phyloP scores from a whole-genome alignment of 768 basidiomycete genomes.

The Lentinula aciculospora region DNA sequence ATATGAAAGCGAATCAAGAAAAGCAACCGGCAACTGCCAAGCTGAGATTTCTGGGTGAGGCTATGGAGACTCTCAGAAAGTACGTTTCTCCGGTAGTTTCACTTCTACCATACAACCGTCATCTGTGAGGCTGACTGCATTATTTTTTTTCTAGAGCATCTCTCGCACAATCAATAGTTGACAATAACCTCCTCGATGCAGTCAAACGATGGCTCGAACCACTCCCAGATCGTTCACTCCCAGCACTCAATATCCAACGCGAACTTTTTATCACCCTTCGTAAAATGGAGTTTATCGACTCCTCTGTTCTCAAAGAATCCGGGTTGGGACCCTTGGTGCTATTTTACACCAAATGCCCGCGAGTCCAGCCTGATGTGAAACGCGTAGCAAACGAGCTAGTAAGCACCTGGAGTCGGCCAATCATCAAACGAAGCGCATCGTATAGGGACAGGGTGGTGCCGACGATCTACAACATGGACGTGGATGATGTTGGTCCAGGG shows the following conservation, averaged over 20 bases:
- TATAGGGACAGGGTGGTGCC: constrained; percentile 74
- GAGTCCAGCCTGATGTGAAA: constrained; percentile 76
- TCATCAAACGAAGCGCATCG: constrained; percentile 83
- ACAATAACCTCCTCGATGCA: constrained; percentile 90
- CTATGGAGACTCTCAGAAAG: constrained; percentile 93
- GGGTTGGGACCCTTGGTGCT: constrained; percentile 84
- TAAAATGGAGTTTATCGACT: constrained; percentile 93
- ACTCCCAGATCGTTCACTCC: constrained; percentile 85
- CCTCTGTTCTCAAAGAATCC: constrained; percentile 84
- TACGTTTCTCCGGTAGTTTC: constrained; percentile 39
- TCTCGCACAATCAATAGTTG: constrained; percentile 87
- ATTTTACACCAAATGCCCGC: constrained; percentile 95
- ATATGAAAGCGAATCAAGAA: constrained; percentile 72
- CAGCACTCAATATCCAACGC: constrained; percentile 92
- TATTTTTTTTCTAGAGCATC: constrained; percentile 48
- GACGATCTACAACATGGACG: constrained; percentile 32
- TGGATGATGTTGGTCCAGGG: constrained; percentile 20
- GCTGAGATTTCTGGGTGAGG: constrained; percentile 78
- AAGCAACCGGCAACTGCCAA: constrained; percentile 83
- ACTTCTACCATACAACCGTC: too few relatives aligned
- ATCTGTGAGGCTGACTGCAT: too few relatives aligned
- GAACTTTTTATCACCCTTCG: constrained; percentile 80
- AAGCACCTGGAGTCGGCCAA: constrained; percentile 82
- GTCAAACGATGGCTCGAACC: constrained; percentile 93
- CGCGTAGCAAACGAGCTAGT: constrained; percentile 83